Conservation (phyloP, 305 asterid species). For the Solanum aculeatissimum region DNA sequence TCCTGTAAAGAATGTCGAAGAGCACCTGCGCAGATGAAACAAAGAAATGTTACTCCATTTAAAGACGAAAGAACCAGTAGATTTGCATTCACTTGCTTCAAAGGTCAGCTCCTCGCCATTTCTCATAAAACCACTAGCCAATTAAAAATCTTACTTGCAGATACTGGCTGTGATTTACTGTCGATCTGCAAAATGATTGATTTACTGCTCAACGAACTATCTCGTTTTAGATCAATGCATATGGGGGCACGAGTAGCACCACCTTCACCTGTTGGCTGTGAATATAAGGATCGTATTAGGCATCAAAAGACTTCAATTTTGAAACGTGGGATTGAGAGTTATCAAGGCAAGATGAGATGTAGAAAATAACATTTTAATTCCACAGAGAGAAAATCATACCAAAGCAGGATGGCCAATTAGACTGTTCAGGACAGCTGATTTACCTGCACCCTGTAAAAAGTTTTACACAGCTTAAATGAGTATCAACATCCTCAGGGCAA, state of each 20-base stretch:
- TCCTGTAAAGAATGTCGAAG: constrained; percentile 95
- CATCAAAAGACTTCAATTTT: not conserved
- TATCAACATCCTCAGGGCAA: not conserved
- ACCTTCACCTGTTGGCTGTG: constrained; percentile 99
- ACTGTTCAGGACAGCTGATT: constrained; percentile 94
- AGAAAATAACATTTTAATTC: not conserved
- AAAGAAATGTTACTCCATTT: not conserved
- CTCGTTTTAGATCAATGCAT: constrained; percentile 80
- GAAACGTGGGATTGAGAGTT: not conserved
- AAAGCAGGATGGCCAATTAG: constrained; percentile 89
- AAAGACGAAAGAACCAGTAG: not conserved
- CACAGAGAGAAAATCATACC: constrained; percentile 37
- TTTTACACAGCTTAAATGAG: constrained; percentile 2
- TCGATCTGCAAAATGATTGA: constrained; percentile 85
- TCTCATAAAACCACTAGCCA: not conserved
- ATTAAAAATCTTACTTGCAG: constrained; percentile 66
- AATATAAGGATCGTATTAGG: not conserved
- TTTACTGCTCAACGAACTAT: constrained; percentile 79
- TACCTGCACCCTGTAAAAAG: constrained; percentile 87
- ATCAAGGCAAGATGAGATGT: not conserved
- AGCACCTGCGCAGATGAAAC: constrained; percentile 51
- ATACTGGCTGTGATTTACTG: constrained; percentile 81
- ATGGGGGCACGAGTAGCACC: constrained; percentile 99
- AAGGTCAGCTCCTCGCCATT: not conserved
- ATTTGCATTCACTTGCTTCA: not conserved